phyloP scores from a whole-genome alignment of 2,329 filamentous ascomycete species.

The Fusarium falciforme region DNA sequence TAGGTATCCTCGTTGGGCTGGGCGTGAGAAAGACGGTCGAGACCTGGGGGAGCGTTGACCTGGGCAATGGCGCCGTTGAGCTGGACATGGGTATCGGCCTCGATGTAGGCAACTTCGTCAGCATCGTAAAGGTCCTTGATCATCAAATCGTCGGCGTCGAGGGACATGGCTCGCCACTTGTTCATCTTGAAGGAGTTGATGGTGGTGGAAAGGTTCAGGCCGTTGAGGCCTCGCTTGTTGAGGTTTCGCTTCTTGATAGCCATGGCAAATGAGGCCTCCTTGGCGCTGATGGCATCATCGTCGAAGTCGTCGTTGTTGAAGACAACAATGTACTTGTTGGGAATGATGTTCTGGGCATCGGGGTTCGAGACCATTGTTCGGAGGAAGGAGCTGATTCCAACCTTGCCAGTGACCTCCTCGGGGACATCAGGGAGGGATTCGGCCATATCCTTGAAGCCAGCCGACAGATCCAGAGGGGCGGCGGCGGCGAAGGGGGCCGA shows the following conservation, averaged over 20 bases:
- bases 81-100: slow-evolving; percentile 63
- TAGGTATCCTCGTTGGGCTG: slow-evolving; percentile 47
- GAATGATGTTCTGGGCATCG: slow-evolving; percentile 60
- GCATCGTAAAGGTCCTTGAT: slow-evolving; percentile 61
- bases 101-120: slow-evolving; percentile 63
- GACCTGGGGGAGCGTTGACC: slow-evolving; percentile 63
- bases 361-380: slow-evolving; percentile 60
- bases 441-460: slow-evolving; percentile 30
- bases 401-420: slow-evolving; percentile 26
- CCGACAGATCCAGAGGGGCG: slow-evolving; percentile 36
- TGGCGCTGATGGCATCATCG: slow-evolving; percentile 60
- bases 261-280: slow-evolving; percentile 60
- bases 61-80: slow-evolving; percentile 60
- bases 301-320: slow-evolving; percentile 65
- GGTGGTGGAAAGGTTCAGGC: slow-evolving; percentile 59
- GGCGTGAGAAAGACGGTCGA: slow-evolving; percentile 64
- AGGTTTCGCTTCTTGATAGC: slow-evolving; percentile 68
- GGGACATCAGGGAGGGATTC: slow-evolving; percentile 22
- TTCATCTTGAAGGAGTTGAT: slow-evolving; percentile 60
- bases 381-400: slow-evolving; percentile 47
- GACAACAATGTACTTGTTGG: slow-evolving; percentile 72
- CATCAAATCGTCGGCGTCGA: slow-evolving; percentile 64
- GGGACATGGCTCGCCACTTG: slow-evolving; percentile 64
- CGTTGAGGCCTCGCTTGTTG: slow-evolving; percentile 60
- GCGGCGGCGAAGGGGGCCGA: slow-evolving; percentile 43